These are phyloP conservation scores for Phytophthora vignae DNA, from an alignment of 352 stramenopile species.

Conservation along the genomic window DNA sequence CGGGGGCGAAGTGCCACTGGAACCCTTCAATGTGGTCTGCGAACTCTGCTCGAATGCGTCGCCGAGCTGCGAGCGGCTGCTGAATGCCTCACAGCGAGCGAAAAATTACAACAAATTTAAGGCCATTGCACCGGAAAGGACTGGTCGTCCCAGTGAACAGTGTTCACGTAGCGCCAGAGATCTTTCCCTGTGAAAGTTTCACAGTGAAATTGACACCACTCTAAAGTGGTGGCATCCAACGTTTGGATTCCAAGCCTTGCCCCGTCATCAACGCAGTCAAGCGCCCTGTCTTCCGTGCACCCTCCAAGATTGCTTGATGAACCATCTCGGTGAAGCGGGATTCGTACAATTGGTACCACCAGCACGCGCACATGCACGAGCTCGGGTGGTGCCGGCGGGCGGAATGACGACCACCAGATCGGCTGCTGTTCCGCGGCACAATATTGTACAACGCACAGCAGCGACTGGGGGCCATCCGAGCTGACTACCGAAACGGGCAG, in stretches of 20 bases:
- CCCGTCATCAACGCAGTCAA: background rate
- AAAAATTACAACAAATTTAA: background rate
- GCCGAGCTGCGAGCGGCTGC: constrained; percentile 5
- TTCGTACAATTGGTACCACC: background rate
- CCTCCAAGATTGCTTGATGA: background rate
- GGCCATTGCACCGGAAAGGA: background rate
- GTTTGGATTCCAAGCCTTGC: background rate
- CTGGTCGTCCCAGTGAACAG: background rate
- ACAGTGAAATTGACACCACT: too few relatives aligned
- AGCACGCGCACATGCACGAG: background rate
- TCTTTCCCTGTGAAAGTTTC: too few relatives aligned
- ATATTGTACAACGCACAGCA: background rate
- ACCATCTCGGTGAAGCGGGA: background rate
- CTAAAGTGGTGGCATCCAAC: too few relatives aligned
- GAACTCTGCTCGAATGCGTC: constrained; percentile 14
- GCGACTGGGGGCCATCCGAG: background rate
- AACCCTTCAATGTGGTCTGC: constrained; percentile 29
- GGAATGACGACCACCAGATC: background rate
- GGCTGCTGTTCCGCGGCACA: background rate
- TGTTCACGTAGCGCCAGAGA: too few relatives aligned
- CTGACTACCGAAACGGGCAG: constrained; percentile 12
- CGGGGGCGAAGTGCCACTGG: constrained; percentile 11
- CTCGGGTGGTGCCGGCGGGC: background rate
- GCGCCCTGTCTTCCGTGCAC: background rate
- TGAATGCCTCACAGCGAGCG: background rate